Percentiles rank a stretch among this genome's conserved stretches.
These are phyloP conservation scores for Ascochyta koolunga DNA, from an alignment of 2,329 filamentous ascomycete species.

Conservation along the genomic window DNA sequence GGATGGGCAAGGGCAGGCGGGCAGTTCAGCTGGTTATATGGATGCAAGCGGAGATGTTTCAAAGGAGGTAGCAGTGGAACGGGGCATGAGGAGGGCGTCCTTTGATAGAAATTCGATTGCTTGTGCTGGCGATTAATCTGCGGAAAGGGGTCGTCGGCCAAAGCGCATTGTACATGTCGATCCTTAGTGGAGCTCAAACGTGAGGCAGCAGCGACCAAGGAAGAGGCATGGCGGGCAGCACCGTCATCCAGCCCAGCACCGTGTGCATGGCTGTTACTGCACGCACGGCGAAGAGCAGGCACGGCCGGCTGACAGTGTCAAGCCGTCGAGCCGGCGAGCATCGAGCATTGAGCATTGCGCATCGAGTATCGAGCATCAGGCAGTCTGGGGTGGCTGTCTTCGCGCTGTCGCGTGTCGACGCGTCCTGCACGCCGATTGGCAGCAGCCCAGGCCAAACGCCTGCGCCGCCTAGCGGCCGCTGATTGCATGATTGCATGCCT, in stretches of 20 bases:
- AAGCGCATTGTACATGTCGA: neutral
- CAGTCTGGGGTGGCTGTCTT: neutral
- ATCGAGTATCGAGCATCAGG: too few relatives aligned
- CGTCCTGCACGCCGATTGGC: conserved; percentile 21
- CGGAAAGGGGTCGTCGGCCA: conserved; percentile 12
- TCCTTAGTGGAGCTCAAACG: conserved; percentile 11
- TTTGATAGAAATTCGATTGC: conserved; percentile 17
- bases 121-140: conserved; percentile 17
- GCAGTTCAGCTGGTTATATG: conserved; percentile 9
- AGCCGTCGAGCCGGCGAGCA: too few relatives aligned
- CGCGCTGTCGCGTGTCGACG: too few relatives aligned
- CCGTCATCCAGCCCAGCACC: too few relatives aligned
- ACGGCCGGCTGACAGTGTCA: too few relatives aligned
- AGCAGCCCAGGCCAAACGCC: conserved; percentile 4
- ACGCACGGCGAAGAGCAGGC: neutral
- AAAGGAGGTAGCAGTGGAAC: conserved; percentile 23
- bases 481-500: neutral
- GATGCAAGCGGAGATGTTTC: conserved; percentile 38
- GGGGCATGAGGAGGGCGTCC: conserved; percentile 37
- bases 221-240: too few relatives aligned
- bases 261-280: neutral
- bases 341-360: too few relatives aligned
- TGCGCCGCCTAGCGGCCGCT: neutral
- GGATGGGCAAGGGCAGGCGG: neutral
- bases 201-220: neutral